phyloP scores from a whole-genome alignment of 805 yeast genomes.

The Monosporozyma servazzii region DNA sequence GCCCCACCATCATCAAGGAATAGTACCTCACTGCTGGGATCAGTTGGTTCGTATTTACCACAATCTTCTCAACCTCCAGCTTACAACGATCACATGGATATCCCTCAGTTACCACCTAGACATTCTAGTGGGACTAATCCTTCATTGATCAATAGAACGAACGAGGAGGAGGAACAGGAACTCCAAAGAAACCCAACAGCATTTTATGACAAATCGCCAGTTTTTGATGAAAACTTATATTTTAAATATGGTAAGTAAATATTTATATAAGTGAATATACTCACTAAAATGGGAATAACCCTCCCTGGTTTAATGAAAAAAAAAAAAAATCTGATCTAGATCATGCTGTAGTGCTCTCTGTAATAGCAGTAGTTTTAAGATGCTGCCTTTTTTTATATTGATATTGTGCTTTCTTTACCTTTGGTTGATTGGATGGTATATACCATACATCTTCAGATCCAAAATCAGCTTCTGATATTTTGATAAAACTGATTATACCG shows the following conservation, averaged over 20 bases:
- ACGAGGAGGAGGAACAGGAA: slow-evolving; percentile 17
- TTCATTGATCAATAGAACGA: background rate
- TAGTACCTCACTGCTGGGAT: background rate
- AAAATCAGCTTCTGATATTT: slow-evolving; percentile 43
- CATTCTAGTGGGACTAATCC: slow-evolving; percentile 12
- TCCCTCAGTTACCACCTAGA: slow-evolving; percentile 1
- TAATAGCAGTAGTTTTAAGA: background rate
- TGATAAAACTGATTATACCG: slow-evolving; percentile 65
- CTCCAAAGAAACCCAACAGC: slow-evolving; percentile 30
- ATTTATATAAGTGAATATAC: background rate
- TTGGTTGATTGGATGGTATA: slow-evolving; percentile 9
- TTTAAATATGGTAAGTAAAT: slow-evolving; percentile 25
- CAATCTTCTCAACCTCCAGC: background rate
- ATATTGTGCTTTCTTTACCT: background rate
- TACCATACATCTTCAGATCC: slow-evolving; percentile 30
- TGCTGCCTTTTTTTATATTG: background rate
- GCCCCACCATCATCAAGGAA: background rate
- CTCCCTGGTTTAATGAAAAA: background rate
- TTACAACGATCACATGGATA: background rate
- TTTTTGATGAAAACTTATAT: slow-evolving; percentile 41
- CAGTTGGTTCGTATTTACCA: background rate
- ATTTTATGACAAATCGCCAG: slow-evolving; percentile 43
- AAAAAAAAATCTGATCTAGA: too few species aligned
- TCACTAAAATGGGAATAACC: background rate
- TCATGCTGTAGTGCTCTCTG: too few species aligned